A percentile compares a stretch with the other conserved stretches of the same genome.
Conservation (phyloP, 2,329 filamentous ascomycete species). For the Trichoderma aggressivum region DNA sequence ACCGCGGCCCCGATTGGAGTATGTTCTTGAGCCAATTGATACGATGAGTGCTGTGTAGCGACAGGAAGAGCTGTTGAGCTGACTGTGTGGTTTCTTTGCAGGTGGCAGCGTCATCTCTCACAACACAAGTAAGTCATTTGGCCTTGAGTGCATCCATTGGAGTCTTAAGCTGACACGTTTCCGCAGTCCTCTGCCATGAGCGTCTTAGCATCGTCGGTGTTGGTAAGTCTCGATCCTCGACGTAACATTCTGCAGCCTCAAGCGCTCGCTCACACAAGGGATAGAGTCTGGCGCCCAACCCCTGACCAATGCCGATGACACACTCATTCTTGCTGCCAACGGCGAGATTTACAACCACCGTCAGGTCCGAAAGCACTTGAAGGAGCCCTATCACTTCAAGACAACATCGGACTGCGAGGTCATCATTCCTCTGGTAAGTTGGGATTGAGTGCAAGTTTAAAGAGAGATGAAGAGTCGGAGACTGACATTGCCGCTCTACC, state of each 20-base stretch:
- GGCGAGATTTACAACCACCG: conserved; percentile 99
- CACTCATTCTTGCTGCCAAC: conserved; percentile 91
- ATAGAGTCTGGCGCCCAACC: conserved; percentile 93
- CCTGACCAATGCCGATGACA: conserved; percentile 84
- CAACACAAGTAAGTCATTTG: conserved; percentile 72
- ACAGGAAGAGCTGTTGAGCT: not conserved
- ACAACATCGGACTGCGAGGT: conserved; percentile 98
- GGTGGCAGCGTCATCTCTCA: conserved; percentile 86
- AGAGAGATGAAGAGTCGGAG: not conserved
- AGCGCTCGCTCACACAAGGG: conserved; percentile 21
- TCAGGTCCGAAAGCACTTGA: conserved; percentile 82
- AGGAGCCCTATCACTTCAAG: conserved; percentile 90
- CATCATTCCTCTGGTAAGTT: conserved; percentile 86
- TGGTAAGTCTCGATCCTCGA: conserved; percentile 53
- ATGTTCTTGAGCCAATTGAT: conserved; percentile 43
- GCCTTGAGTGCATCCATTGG: not conserved
- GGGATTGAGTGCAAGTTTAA: too few relatives aligned
- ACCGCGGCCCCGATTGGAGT: conserved; percentile 99
- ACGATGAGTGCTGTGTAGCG: not conserved
- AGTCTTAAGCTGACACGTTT: conserved; percentile 28
- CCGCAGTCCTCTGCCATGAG: conserved; percentile 87
- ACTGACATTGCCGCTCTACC: not conserved
- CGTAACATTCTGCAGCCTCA: not conserved
- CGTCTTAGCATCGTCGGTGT: conserved; percentile 96
- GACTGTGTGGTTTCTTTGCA: conserved; percentile 34